Percentiles rank a stretch among this genome's conserved stretches.
Conservation (phyloP, 306 rosid species). For the Aeschynomene evenia region DNA sequence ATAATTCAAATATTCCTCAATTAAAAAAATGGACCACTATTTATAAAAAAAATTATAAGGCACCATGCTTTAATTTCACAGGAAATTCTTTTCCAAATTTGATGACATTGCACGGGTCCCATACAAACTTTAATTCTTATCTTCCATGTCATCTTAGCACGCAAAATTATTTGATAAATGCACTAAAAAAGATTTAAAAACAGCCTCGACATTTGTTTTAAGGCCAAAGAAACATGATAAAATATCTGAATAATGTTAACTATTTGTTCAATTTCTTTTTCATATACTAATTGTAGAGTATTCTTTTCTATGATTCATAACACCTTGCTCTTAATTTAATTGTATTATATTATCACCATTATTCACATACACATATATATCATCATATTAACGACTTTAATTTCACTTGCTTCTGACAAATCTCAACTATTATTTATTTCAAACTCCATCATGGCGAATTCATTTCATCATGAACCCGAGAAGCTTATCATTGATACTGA, state of each 20-base stretch:
- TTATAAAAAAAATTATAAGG: too few relatives aligned
- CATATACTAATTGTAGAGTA: too few relatives aligned
- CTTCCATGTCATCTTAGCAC: neutral
- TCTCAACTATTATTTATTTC: too few relatives aligned
- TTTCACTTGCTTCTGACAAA: neutral
- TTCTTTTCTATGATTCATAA: too few relatives aligned
- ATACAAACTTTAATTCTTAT: too few relatives aligned
- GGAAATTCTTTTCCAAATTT: neutral
- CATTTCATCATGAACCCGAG: conserved; percentile 22
- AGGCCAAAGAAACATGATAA: neutral
- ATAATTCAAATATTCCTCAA: too few relatives aligned
- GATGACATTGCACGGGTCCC: neutral
- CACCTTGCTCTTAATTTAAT: too few relatives aligned
- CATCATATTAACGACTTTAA: too few relatives aligned
- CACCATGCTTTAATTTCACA: neutral
- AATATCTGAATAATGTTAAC: neutral
- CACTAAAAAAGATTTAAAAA: neutral
- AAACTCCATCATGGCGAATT: neutral
- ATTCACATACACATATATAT: neutral
- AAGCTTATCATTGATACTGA: conserved; percentile 94
- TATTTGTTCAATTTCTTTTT: too few relatives aligned
- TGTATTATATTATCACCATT: too few relatives aligned
- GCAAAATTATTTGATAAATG: neutral
- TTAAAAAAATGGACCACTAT: neutral
- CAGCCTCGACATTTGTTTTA: neutral